phyloP scores from a whole-genome alignment of 1,284 basidiomycete species.

The Megacollybia platyphylla region DNA sequence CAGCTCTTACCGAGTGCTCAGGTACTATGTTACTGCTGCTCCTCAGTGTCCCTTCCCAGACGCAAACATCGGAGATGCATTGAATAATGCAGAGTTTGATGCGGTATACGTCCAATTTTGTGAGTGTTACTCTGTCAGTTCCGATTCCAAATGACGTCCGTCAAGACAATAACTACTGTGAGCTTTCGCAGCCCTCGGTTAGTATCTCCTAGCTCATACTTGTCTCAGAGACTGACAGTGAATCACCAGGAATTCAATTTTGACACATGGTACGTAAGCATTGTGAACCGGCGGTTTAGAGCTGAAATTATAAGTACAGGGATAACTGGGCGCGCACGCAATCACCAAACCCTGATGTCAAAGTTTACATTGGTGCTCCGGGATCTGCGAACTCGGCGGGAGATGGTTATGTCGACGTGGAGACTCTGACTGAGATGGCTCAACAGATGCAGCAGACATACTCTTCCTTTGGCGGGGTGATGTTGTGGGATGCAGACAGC shows the following conservation, averaged over 20 bases:
- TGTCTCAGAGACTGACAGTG: background rate
- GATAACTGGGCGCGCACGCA: conserved; percentile 49
- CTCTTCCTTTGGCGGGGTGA: conserved; percentile 56
- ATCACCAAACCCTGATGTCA: conserved; percentile 46
- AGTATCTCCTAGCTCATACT: conserved; percentile 2
- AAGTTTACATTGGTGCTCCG: conserved; percentile 52
- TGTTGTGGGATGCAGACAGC: conserved; percentile 31
- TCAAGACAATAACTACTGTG: conserved; percentile 49
- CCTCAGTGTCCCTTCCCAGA: conserved; percentile 62
- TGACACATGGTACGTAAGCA: conserved; percentile 25
- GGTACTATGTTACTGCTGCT: conserved; percentile 51
- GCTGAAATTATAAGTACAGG: conserved; percentile 38
- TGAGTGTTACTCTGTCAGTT: background rate
- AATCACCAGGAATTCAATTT: conserved; percentile 36
- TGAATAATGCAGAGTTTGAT: conserved; percentile 46
- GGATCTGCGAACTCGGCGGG: conserved; percentile 33
- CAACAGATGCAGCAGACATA: conserved; percentile 30
- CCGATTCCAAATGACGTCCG: background rate
- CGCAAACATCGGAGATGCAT: conserved; percentile 35
- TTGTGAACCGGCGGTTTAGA: conserved; percentile 14
- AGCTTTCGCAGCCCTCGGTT: conserved; percentile 11
- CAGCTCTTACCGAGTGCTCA: conserved; percentile 11
- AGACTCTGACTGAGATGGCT: conserved; percentile 30
- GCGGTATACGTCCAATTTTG: conserved; percentile 45
- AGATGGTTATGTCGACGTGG: conserved; percentile 36